A percentile compares a stretch with the other conserved stretches of the same genome.
These are phyloP conservation scores for Ophiostoma novo-ulmi DNA, from an alignment of 2,329 filamentous ascomycete species.

Conservation along the genomic window DNA sequence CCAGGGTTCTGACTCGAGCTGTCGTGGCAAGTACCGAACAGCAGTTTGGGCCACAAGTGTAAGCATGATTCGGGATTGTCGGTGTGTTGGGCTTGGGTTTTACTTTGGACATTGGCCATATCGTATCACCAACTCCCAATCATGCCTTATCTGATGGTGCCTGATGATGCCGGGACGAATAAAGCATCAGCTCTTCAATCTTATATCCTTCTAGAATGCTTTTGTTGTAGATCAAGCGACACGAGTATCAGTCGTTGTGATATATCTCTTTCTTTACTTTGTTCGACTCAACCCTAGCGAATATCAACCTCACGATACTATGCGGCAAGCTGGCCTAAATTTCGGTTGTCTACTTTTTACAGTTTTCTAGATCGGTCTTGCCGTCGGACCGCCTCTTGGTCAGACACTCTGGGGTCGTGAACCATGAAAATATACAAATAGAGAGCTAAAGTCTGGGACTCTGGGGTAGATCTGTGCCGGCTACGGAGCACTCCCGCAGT, in stretches of 20 bases:
- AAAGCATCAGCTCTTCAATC: neutral
- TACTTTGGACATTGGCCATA: neutral
- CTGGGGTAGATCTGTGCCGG: neutral
- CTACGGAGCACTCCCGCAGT: neutral
- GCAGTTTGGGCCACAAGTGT: neutral
- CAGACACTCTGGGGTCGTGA: neutral
- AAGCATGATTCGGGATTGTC: neutral
- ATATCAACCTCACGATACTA: neutral
- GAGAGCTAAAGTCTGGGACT: neutral
- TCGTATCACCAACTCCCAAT: neutral
- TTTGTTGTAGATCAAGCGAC: neutral
- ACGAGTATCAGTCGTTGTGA: neutral
- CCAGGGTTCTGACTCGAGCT: neutral
- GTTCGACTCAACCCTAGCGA: neutral
- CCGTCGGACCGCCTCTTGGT: neutral
- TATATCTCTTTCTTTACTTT: neutral
- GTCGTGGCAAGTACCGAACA: neutral
- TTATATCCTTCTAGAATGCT: neutral
- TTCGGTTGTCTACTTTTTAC: neutral
- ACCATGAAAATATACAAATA: neutral
- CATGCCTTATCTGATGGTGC: neutral
- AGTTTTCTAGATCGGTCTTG: neutral
- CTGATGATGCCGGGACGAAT: neutral
- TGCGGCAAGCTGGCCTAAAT: neutral
- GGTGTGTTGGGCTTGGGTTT: neutral